Evolutionary conservation across 257 asterid species (phyloP).

Genomic region (Capsicum rhomboideum): DNA sequence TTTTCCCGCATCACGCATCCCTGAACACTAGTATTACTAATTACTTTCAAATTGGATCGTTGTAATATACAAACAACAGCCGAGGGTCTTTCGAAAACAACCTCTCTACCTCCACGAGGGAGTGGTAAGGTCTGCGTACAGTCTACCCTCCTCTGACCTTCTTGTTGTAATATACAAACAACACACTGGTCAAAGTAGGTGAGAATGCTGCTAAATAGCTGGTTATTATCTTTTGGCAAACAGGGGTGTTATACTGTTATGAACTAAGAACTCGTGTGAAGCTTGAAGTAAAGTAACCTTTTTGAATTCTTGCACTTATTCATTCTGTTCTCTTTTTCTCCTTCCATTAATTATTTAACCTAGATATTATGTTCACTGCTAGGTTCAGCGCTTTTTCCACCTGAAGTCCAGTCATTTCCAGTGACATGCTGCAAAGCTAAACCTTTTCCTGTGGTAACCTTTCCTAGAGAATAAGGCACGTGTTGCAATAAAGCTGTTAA

Average conservation of each 20-base stretch:
- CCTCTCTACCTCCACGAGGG: too few relatives aligned
- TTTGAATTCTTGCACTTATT: not conserved
- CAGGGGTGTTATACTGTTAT: not conserved
- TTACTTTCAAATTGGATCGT: not conserved
- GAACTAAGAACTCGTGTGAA: not conserved
- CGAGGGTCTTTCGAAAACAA: too few relatives aligned
- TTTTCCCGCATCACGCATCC: too few relatives aligned
- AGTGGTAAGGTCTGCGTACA: too few relatives aligned
- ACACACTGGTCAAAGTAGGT: not conserved
- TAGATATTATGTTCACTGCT: not conserved
- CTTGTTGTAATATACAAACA: not conserved
- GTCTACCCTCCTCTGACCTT: too few relatives aligned
- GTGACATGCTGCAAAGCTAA: not conserved
- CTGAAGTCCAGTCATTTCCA: not conserved
- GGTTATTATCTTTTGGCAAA: not conserved
- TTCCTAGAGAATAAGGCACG: not conserved
- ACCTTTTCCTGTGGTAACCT: not conserved
- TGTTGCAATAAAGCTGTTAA: not conserved
- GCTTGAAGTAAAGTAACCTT: not conserved
- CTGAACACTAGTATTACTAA: too few relatives aligned
- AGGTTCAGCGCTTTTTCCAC: not conserved
- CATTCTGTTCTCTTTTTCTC: not conserved
- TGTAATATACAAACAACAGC: not conserved
- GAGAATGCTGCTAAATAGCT: not conserved
- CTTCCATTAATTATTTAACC: not conserved